Conservation (phyloP, 257 asterid species). For the Asclepias syriaca region DNA sequence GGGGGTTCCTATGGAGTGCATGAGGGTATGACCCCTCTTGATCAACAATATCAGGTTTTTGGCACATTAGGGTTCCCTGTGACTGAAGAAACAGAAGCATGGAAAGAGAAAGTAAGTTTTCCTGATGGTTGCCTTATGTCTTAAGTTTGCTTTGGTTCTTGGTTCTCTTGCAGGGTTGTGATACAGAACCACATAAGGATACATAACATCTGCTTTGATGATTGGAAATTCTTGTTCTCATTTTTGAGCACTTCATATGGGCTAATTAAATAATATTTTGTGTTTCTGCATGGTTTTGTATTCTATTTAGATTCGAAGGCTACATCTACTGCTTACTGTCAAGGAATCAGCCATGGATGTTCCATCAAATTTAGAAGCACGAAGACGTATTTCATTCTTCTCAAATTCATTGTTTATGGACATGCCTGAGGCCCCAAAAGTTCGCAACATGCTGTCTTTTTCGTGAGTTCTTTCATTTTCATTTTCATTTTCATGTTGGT, state of each 20-base stretch:
- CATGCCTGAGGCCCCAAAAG: constrained; percentile 97
- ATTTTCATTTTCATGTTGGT: constrained; percentile 11
- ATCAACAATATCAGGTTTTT: constrained; percentile 56
- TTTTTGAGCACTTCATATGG: background rate
- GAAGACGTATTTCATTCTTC: constrained; percentile 93
- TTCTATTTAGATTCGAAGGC: constrained; percentile 70
- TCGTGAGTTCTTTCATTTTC: constrained; percentile 56
- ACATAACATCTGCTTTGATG: background rate
- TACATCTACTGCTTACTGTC: constrained; percentile 83
- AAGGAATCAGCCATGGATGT: constrained; percentile 99
- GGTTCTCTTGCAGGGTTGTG: background rate
- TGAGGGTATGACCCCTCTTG: constrained; percentile 71
- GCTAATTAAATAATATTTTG: background rate
- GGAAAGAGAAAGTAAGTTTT: constrained; percentile 84
- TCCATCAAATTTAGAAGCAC: constrained; percentile 94
- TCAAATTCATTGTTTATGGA: constrained; percentile 97
- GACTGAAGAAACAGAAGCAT: constrained; percentile 73
- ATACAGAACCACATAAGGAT: background rate
- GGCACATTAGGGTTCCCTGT: constrained; percentile 73
- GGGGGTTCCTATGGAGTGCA: constrained; percentile 63
- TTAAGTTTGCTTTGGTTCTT: background rate
- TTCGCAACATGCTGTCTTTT: constrained; percentile 95
- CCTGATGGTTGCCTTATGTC: background rate
- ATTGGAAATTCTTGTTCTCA: background rate
- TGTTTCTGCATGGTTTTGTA: background rate